phyloP scores from a whole-genome alignment of 306 rosid species.

The Ceratonia siliqua region DNA sequence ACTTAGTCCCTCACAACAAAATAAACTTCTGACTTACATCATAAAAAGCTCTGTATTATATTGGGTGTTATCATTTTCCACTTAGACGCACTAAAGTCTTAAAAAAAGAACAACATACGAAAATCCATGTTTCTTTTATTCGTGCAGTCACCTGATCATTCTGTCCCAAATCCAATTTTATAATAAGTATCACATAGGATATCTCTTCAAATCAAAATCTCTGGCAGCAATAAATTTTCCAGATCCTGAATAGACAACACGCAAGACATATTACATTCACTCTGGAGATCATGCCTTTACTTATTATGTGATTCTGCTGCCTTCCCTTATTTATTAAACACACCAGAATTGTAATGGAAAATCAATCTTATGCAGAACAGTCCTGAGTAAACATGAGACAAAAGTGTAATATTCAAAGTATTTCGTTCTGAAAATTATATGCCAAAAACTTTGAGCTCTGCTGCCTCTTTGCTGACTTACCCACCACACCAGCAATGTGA shows the following conservation, averaged over 20 bases:
- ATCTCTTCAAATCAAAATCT: slow-evolving; percentile 30
- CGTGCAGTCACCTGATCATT: slow-evolving; percentile 34
- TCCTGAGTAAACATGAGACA: slow-evolving; percentile 22
- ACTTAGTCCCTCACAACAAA: slow-evolving; percentile 31
- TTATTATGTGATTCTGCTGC: slow-evolving; percentile 26
- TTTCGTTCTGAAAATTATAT: not conserved
- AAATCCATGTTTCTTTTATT: slow-evolving; percentile 33
- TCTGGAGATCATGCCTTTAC: slow-evolving; percentile 29
- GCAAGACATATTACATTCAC: slow-evolving; percentile 29
- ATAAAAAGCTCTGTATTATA: slow-evolving; percentile 32
- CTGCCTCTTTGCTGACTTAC: slow-evolving; percentile 33
- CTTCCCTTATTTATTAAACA: slow-evolving; percentile 31
- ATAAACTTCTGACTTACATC: slow-evolving; percentile 36
- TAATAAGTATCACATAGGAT: slow-evolving; percentile 21
- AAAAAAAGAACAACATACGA: slow-evolving; percentile 30
- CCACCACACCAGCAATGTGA: slow-evolving; percentile 30
- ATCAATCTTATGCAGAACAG: slow-evolving; percentile 32
- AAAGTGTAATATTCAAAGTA: not conserved
- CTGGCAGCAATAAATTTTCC: slow-evolving; percentile 28
- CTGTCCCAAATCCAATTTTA: slow-evolving; percentile 35
- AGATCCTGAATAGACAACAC: slow-evolving; percentile 31
- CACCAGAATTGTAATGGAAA: slow-evolving; percentile 22
- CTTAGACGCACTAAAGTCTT: slow-evolving; percentile 17
- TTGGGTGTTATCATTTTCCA: slow-evolving; percentile 26
- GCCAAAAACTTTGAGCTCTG: slow-evolving; percentile 25